A percentile compares a stretch with the other conserved stretches of the same genome.
Conservation (phyloP, 257 asterid genomes). For the Solanum sparsipilum region DNA sequence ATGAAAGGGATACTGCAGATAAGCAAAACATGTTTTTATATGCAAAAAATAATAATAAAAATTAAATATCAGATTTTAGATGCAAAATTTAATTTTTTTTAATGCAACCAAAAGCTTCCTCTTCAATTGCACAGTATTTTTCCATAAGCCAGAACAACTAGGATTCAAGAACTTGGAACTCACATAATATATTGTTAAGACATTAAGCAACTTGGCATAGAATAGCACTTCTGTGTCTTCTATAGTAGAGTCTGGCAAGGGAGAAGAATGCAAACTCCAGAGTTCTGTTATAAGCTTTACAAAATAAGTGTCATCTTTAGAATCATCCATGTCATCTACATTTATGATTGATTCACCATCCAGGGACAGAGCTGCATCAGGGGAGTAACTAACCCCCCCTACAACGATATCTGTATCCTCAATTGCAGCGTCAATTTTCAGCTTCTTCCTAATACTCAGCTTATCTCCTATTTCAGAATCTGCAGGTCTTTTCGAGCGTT, state of each 20-base stretch:
- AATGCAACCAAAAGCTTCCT: background rate
- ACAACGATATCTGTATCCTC: constrained; percentile 57
- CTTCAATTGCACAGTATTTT: background rate
- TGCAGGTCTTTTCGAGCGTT: constrained; percentile 49
- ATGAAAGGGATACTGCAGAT: background rate
- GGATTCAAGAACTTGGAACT: constrained; percentile 18
- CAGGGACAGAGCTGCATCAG: constrained; percentile 26
- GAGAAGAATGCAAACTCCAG: constrained; percentile 39
- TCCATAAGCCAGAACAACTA: background rate
- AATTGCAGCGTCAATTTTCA: constrained; percentile 31
- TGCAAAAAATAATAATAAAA: background rate
- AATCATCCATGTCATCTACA: constrained; percentile 31
- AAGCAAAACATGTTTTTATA: background rate
- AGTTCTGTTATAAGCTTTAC: constrained; percentile 34
- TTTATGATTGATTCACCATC: constrained; percentile 27
- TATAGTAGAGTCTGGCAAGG: constrained; percentile 11
- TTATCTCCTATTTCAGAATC: constrained; percentile 31
- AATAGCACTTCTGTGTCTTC: constrained; percentile 49
- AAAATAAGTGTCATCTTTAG: constrained; percentile 18
- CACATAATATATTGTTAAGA: constrained; percentile 57
- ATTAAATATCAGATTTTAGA: background rate
- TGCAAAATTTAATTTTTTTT: background rate
- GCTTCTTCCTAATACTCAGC: constrained; percentile 37
- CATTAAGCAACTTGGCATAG: constrained; percentile 66
- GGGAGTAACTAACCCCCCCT: constrained; percentile 47